Conservation (phyloP, 2,329 filamentous ascomycete genomes). For the Didymella exigua region DNA sequence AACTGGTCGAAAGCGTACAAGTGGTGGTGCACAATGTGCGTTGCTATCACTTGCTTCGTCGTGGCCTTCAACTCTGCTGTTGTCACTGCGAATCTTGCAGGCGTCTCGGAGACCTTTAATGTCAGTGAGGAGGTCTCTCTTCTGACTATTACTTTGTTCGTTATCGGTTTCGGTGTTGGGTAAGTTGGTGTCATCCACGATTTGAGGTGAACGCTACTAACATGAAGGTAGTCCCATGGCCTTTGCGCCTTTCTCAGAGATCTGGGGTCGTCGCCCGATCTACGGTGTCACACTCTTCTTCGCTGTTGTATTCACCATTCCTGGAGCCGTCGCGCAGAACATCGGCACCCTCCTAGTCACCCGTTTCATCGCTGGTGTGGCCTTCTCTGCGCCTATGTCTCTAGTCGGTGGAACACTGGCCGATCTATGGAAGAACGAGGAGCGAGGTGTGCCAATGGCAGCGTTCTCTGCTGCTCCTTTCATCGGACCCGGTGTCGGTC, state of each 20-base stretch:
- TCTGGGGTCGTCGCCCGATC: conserved; percentile 73
- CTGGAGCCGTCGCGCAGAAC: conserved; percentile 77
- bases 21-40: conserved; percentile 82
- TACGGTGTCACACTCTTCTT: conserved; percentile 71
- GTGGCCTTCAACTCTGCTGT: conserved; percentile 67
- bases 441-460: conserved; percentile 85
- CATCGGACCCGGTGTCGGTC: conserved; percentile 72
- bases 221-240: conserved; percentile 68
- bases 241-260: conserved; percentile 79
- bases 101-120: conserved; percentile 66
- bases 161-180: conserved; percentile 75
- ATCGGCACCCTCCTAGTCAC: conserved; percentile 77
- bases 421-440: conserved; percentile 83
- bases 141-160: conserved; percentile 75
- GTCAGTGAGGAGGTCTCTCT: conserved; percentile 76
- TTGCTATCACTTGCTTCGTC: conserved; percentile 63
- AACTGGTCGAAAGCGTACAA: conserved; percentile 81
- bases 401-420: conserved; percentile 81
- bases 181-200: background rate
- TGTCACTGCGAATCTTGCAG: conserved; percentile 75
- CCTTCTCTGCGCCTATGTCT: conserved; percentile 86
- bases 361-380: conserved; percentile 79
- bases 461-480: conserved; percentile 84
- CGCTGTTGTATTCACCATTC: conserved; percentile 80
- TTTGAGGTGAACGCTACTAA: background rate